These are phyloP conservation scores for Coniferiporia weirii DNA, from an alignment of 1,284 basidiomycete genomes.

Conservation along the genomic window DNA sequence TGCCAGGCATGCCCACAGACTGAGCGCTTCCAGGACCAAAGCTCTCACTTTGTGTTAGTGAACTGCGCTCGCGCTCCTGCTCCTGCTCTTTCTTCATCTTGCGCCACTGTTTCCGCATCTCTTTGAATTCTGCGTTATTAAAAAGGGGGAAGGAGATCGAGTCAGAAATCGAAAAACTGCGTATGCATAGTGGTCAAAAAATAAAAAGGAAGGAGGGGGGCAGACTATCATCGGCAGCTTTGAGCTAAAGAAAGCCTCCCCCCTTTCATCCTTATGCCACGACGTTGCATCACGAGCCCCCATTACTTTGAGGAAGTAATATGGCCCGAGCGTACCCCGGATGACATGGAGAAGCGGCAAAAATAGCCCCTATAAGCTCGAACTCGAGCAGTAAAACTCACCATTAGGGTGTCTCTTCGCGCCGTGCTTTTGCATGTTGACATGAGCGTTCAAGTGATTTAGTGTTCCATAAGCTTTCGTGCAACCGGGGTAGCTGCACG, in stretches of 20 bases:
- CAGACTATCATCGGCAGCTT: neutral
- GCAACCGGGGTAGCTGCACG: constrained; percentile 80
- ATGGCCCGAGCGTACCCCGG: too few species aligned
- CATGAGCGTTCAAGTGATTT: constrained; percentile 90
- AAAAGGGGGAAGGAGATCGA: neutral
- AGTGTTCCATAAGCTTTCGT: constrained; percentile 84
- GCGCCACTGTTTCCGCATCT: constrained; percentile 93
- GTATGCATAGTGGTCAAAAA: neutral
- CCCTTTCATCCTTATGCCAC: too few species aligned
- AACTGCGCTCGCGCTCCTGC: constrained; percentile 9
- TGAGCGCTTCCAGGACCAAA: neutral
- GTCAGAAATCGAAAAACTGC: neutral
- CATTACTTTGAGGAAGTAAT: too few species aligned
- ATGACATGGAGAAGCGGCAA: neutral
- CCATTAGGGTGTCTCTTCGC: constrained; percentile 77
- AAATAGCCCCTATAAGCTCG: constrained; percentile 12
- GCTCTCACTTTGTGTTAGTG: neutral
- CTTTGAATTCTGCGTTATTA: constrained; percentile 81
- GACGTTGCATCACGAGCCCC: too few species aligned
- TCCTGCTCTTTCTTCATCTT: constrained; percentile 82
- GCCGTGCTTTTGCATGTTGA: constrained; percentile 91
- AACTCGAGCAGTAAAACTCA: constrained; percentile 35
- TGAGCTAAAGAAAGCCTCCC: neutral
- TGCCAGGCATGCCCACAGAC: constrained; percentile 1
- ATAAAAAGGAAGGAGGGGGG: neutral